These are phyloP conservation scores for Talaromyces verruculosus DNA, from an alignment of 2,329 filamentous ascomycete genomes.

Conservation along the genomic window DNA sequence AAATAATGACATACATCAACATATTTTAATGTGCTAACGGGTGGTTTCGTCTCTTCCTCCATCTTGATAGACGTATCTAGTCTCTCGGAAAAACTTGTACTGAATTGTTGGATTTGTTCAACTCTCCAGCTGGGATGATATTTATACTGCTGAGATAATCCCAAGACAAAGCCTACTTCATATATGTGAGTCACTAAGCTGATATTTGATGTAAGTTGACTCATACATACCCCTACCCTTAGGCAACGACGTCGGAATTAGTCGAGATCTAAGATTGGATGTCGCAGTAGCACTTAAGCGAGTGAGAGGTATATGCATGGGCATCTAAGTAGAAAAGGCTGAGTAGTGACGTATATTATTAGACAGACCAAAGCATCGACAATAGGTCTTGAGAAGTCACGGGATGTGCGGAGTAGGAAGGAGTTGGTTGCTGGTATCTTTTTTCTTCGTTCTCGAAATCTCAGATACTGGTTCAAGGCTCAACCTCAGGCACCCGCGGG, in stretches of 20 bases:
- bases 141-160: not conserved
- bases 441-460: not conserved
- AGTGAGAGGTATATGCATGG: constrained; percentile 3
- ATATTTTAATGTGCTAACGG: constrained; percentile 41
- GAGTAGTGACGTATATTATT: not conserved
- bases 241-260: constrained; percentile 10
- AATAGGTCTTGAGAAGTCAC: constrained; percentile 20
- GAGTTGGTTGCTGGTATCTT: not conserved
- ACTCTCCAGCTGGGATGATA: not conserved
- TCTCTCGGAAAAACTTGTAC: not conserved
- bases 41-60: constrained; percentile 27
- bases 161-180: not conserved
- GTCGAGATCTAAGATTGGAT: constrained; percentile 11
- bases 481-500: not conserved
- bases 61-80: not conserved
- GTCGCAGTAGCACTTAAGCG: not conserved
- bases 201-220: not conserved
- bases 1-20: constrained; percentile 41
- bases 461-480: not conserved
- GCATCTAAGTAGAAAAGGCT: not conserved
- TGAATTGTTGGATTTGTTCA: not conserved
- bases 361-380: not conserved
- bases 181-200: not conserved
- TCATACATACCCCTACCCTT: constrained; percentile 16
- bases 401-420: constrained; percentile 18